A percentile compares a stretch with the other conserved stretches of the same genome.
Conservation (phyloP, 225 moss, liverwort and hornwort genomes). For the Bryum argenteum region DNA sequence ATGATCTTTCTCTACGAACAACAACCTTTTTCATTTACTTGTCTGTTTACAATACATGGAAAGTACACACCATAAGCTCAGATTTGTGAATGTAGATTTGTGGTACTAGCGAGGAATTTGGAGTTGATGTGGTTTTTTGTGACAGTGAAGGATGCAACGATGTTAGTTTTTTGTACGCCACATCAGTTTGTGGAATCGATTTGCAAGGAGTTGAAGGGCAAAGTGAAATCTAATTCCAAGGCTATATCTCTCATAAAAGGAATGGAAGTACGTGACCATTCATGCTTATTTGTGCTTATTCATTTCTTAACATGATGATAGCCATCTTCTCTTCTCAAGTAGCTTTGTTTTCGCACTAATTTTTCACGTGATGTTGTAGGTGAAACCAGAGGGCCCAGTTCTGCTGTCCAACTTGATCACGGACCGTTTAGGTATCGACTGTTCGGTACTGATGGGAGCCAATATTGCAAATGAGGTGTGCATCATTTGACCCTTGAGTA, state of each 20-base stretch:
- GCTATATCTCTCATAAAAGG: slow-evolving; percentile 81
- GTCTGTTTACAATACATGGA: no score
- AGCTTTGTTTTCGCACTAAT: no score
- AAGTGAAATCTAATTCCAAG: slow-evolving; percentile 54
- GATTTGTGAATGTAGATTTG: no score
- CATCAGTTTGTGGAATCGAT: slow-evolving; percentile 70
- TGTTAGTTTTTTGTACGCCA: slow-evolving; percentile 74
- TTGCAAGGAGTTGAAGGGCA: slow-evolving; percentile 64
- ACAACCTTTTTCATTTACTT: no score
- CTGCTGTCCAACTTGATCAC: slow-evolving; percentile 57
- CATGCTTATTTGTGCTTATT: slow-evolving; percentile 1
- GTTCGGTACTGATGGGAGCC: slow-evolving; percentile 79
- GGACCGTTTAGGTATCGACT: slow-evolving; percentile 66
- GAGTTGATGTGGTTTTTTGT: slow-evolving; percentile 23
- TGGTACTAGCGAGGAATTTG: background rate
- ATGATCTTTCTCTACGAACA: background rate
- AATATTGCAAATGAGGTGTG: slow-evolving; percentile 76
- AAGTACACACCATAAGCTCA: no score
- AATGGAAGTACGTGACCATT: slow-evolving; percentile 57
- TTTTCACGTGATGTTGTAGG: slow-evolving; percentile 37
- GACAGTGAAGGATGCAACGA: slow-evolving; percentile 72
- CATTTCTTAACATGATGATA: background rate
- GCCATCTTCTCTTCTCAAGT: no score
- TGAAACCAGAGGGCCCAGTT: slow-evolving; percentile 63
- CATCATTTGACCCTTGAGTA: background rate